Evolutionary conservation across 257 asterid genomes (phyloP), one percentile per base, ranked within the genome.

Genomic region (Nemophila menziesii): DNA sequence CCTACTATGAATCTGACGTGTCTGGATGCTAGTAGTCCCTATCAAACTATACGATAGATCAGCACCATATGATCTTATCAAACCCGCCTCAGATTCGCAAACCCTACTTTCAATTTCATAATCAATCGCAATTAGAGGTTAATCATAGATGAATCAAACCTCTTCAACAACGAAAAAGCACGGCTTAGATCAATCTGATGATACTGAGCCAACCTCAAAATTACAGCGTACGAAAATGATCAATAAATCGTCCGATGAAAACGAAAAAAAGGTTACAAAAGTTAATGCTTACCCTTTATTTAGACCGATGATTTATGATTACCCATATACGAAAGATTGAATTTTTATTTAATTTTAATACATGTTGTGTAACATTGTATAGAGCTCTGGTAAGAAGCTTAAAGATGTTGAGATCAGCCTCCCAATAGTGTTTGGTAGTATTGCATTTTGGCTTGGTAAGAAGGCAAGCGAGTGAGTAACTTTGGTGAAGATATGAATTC

Each of bases 381-480:
- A 80, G 93, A 67, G 48, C 69, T 45, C 53, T 51, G 61, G 51
- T 56, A 68, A 73, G 72, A 83, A 69, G 80, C 72, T 80, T 33
- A 75, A 75, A 62, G 93, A 83, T 42, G 54, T 80, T 43, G 97
- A 89, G 64, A 71, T 81, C 22, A 64, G 83, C 56, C 65, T 83
- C 20, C 97, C 95, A 11, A 65, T 89, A 49, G 97, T 89, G 26
- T 83, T 75, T 49, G 97, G 97, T 17, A 89, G 81, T 77, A 60
- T 78, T 56, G 93, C 97, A 22, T 80, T 89, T 65, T 89, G 97
- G 97, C 97, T 83, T 57, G 97, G 97, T 47, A 89, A 89, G 92
- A 89, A 89, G 74, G 97, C 97, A 16, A 89, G 84, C 70, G 95
- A 80, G 94, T 86, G 72, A 79, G 93, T 58, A 46, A 43, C 38